Evolutionary conservation across 352 stramenopile genomes (phyloP), one percentile per base, ranked within the genome.

Genomic region (Phytophthora ohioensis): DNA sequence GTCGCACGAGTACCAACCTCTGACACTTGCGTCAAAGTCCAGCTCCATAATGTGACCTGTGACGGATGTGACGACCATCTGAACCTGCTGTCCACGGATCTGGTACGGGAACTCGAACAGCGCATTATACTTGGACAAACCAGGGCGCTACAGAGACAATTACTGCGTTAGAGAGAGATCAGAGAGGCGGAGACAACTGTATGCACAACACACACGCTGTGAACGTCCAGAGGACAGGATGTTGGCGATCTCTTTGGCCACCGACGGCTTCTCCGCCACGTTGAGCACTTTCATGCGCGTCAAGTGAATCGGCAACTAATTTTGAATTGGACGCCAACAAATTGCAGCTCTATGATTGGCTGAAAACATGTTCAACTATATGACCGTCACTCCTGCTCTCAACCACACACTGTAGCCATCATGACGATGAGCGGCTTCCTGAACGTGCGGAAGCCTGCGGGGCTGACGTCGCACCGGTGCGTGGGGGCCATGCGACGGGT

Each of bases 191-290:
- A 65, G 27, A 60, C 1, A 12, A 49, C 10, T 9, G 47, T 27
- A 51, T 34, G 32, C 31, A 63, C 35, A 58, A 83, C 80, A 70
- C 71, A 95, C 90, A 75, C 82, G 77, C 43, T 90, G 77, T 8
- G 57, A 79, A 32, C 69, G 66, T 32, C 90, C 80, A 9, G 76
- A 73, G 6, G 82, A 97, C 86, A 99, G 77, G 67, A 99, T 99
- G 67, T 79, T 70, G 56, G 97, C 89, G 67, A 99, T 93, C 55
- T 98, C 94, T 75, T 98, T 99, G 46, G 98, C 98, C 58, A 99
- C 98, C 13, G 93, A 99, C 47, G 98, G 98, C 86, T 99, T 99
- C 90, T 99, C 98, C 42, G 98, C 98, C 51, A 99, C 98, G 78
- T 99, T 99, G 15, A 99, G 88, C 69, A 95, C 90, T 36, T 85